phyloP scores from a whole-genome alignment of 371 early-diverging fungal species.

The Nematocida sp. region DNA sequence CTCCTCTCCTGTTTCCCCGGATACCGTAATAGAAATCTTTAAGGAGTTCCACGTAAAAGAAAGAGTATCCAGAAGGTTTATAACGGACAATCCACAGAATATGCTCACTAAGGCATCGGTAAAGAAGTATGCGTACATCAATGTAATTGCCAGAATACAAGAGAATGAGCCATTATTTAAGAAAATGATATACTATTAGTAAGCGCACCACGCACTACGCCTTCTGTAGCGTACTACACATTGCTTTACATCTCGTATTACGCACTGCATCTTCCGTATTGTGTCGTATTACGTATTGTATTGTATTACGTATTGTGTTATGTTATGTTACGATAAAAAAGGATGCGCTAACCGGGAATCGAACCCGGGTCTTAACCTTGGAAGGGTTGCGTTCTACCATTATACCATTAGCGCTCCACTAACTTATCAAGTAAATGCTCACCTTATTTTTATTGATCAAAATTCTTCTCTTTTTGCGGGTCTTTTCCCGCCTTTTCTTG shows the following conservation, averaged over 20 bases:
- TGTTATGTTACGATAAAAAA: too few species aligned
- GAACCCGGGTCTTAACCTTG: conserved; percentile 66
- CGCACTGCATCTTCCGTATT: too few species aligned
- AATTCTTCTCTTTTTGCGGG: neutral
- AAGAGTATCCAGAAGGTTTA: conserved; percentile 2
- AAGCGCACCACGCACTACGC: conserved; percentile 21
- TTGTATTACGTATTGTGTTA: too few species aligned
- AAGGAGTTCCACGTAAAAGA: conserved; percentile 25
- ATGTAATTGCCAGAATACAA: conserved; percentile 3
- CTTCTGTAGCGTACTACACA: too few species aligned
- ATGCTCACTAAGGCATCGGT: conserved; percentile 43
- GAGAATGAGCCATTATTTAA: conserved; percentile 28
- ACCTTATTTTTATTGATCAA: neutral
- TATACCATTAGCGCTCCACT: conserved; percentile 59
- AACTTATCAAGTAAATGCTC: neutral
- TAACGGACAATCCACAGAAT: conserved; percentile 12
- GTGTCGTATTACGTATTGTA: too few species aligned
- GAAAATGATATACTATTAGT: conserved; percentile 29
- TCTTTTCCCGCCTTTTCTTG: conserved; percentile 42
- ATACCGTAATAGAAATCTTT: conserved; percentile 22
- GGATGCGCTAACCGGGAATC: conserved; percentile 63
- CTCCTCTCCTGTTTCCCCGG: neutral
- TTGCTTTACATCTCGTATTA: too few species aligned
- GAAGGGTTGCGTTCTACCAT: conserved; percentile 65
- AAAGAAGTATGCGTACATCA: conserved; percentile 41